A percentile compares a stretch with the other conserved stretches of the same genome.
These are phyloP conservation scores for Tolypocladium ophioglossoides DNA, from an alignment of 2,329 filamentous ascomycete genomes.

Conservation along the genomic window DNA sequence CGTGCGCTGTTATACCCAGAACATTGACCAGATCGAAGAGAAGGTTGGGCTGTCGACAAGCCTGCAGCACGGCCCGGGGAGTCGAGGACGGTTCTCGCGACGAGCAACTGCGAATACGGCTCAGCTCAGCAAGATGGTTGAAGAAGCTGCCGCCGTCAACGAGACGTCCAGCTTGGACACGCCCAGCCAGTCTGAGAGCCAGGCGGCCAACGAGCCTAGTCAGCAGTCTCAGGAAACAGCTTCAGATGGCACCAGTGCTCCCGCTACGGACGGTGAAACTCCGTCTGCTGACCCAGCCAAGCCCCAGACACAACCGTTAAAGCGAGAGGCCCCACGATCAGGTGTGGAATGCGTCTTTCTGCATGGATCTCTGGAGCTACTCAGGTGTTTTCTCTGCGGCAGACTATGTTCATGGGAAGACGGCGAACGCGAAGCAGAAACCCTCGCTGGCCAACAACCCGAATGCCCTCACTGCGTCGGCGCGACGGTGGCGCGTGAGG, in stretches of 20 bases:
- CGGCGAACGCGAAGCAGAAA: slow-evolving; percentile 40
- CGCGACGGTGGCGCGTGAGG: slow-evolving; percentile 50
- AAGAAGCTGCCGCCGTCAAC: slow-evolving; percentile 15
- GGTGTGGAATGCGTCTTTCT: slow-evolving; percentile 60
- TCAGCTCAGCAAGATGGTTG: slow-evolving; percentile 26
- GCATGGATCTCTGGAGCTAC: slow-evolving; percentile 54
- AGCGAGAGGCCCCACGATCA: slow-evolving; percentile 18
- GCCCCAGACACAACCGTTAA: slow-evolving; percentile 1
- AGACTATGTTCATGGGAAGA: slow-evolving; percentile 51
- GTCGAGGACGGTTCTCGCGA: slow-evolving; percentile 47
- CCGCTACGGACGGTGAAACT: slow-evolving; percentile 7
- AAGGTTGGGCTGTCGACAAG: slow-evolving; percentile 57
- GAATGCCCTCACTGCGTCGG: slow-evolving; percentile 55
- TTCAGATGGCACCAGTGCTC: slow-evolving; percentile 4
- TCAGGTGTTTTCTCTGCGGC: slow-evolving; percentile 54
- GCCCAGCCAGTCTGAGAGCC: slow-evolving; percentile 4
- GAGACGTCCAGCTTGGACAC: slow-evolving; percentile 6
- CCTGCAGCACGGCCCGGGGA: slow-evolving; percentile 50
- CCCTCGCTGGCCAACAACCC: slow-evolving; percentile 53
- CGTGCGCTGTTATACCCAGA: slow-evolving; percentile 64
- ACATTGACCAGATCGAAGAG: slow-evolving; percentile 64
- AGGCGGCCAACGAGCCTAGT: neutral
- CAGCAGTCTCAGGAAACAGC: slow-evolving; percentile 3
- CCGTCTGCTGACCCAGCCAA: slow-evolving; percentile 10
- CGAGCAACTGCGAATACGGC: slow-evolving; percentile 26